Base-by-base conservation (phyloP, 805 yeast genomes). In the Sporopachydermia lactativora region DNA sequence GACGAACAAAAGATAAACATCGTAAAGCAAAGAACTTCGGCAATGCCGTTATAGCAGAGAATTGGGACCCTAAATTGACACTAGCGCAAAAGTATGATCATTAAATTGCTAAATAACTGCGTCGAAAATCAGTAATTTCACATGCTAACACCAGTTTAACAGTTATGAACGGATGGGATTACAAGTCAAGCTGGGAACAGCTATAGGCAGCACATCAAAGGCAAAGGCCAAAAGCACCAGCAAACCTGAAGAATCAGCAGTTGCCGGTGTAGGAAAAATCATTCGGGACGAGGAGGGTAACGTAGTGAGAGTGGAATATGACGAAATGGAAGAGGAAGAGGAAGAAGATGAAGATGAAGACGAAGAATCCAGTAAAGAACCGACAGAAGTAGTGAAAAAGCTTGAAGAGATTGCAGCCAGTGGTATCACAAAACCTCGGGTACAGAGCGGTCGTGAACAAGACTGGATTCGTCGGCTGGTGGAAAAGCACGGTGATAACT, bases 1-100 rank as follows among this genome's bases (percentile, higher is more conserved):
- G 92, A 57, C 69, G 77, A 48, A 57, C 56, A 39, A 84, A 84
- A 55, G 88, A 81, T 52, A 75, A 71, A 51, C 78, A 76, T 50
- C 71, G 81, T 54, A 69, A 77, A 49, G 64, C 78, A 44, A 75
- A 75, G 45, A 73, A 82, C 19, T 68, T 68, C 38, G 68, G 82
- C 0, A 84, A 85, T 54, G 82, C 94, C 2, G 73, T 92, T 46
- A 81, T 92, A 46, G 94, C 85, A 3, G 82, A 75, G 24, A 72
- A 86, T 58, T 92, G 98, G 98, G 95, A 92, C 60, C 71, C 76
- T 44, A 70, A 72, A 8, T 66, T 79, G 42, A 88, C 97, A 0
- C 62, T 88, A 45, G 69, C 75, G 40, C 97, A 92, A 56, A 92
- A 92, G 51, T 49, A 38, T 3, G 51, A 17, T 6, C 18, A 3